Evolutionary conservation across 2,329 filamentous ascomycete genomes (phyloP).

Genomic region (Fusarium camptoceras): DNA sequence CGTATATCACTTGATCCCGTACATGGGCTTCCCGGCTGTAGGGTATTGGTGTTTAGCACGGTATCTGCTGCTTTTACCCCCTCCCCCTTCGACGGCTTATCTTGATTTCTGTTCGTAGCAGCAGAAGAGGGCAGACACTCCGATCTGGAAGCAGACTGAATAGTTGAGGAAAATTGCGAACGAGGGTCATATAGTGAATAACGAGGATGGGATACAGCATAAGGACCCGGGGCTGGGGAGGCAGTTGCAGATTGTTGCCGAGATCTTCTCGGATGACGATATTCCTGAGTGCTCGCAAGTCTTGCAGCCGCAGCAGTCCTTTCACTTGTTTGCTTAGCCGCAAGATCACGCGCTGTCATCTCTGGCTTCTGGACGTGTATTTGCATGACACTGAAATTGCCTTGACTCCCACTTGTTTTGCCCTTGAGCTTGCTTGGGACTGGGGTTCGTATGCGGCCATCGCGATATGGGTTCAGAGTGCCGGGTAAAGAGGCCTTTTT

Average conservation of each 20-base stretch:
- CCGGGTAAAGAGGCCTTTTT: neutral
- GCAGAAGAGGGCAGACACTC: slow-evolving; percentile 7
- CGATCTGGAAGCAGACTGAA: slow-evolving; percentile 2
- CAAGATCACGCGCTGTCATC: slow-evolving; percentile 62
- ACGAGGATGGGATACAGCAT: neutral
- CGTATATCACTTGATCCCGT: neutral
- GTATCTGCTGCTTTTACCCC: neutral
- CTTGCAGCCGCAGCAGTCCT: slow-evolving; percentile 69
- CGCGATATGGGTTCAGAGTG: slow-evolving; percentile 41
- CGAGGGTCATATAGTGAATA: neutral
- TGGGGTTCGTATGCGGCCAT: slow-evolving; percentile 61
- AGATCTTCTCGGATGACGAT: slow-evolving; percentile 62
- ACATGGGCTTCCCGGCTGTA: slow-evolving; percentile 16
- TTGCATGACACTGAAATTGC: slow-evolving; percentile 73
- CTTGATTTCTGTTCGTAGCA: neutral
- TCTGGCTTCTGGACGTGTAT: slow-evolving; percentile 64
- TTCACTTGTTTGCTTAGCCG: slow-evolving; percentile 72
- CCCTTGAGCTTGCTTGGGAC: slow-evolving; percentile 72
- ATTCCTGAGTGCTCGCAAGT: slow-evolving; percentile 65
- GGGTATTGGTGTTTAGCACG: neutral
- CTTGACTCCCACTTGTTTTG: slow-evolving; percentile 66
- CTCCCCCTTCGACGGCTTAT: neutral
- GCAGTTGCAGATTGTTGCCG: slow-evolving; percentile 50
- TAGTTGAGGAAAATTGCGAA: slow-evolving; percentile 1
- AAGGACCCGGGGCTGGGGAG: neutral